Conservation (phyloP, 495 filamentous ascomycete species). For the Penicillium pancosmium region DNA sequence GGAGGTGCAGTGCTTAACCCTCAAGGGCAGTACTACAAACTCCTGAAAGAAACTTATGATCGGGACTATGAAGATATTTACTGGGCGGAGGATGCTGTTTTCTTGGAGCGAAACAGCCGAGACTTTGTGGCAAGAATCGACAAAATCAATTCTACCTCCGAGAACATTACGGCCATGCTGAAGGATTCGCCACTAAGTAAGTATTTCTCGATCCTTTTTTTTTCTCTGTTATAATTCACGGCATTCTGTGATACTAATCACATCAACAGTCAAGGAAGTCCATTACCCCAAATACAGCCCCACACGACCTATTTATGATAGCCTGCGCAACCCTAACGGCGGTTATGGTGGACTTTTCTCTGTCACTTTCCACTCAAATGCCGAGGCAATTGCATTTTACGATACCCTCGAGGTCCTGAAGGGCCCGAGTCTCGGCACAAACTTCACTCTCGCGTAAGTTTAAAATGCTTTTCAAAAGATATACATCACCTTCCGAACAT, state of each 20-base stretch:
- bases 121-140: slow-evolving; percentile 85
- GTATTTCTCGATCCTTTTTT: slow-evolving; percentile 9
- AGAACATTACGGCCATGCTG: slow-evolving; percentile 75
- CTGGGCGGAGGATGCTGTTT: slow-evolving; percentile 91
- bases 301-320: slow-evolving; percentile 74
- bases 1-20: slow-evolving; percentile 88
- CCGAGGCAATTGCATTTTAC: slow-evolving; percentile 78
- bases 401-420: slow-evolving; percentile 86
- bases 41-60: slow-evolving; percentile 62
- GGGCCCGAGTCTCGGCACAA: slow-evolving; percentile 93
- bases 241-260: slow-evolving; percentile 1
- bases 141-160: slow-evolving; percentile 83
- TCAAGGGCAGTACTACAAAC: slow-evolving; percentile 66
- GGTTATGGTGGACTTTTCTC: slow-evolving; percentile 93
- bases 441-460: slow-evolving; percentile 79
- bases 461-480: too few species aligned
- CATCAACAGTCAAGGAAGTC: slow-evolving; percentile 67
- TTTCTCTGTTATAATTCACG: not conserved
- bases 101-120: slow-evolving; percentile 94
- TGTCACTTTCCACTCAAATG: slow-evolving; percentile 70
- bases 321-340: slow-evolving; percentile 69
- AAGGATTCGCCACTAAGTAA: slow-evolving; percentile 55
- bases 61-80: slow-evolving; percentile 82
- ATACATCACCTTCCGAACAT: not conserved
- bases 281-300: slow-evolving; percentile 83